phyloP scores from a whole-genome alignment of 352 stramenopile species.

The Globisporangium paroecandrum region DNA sequence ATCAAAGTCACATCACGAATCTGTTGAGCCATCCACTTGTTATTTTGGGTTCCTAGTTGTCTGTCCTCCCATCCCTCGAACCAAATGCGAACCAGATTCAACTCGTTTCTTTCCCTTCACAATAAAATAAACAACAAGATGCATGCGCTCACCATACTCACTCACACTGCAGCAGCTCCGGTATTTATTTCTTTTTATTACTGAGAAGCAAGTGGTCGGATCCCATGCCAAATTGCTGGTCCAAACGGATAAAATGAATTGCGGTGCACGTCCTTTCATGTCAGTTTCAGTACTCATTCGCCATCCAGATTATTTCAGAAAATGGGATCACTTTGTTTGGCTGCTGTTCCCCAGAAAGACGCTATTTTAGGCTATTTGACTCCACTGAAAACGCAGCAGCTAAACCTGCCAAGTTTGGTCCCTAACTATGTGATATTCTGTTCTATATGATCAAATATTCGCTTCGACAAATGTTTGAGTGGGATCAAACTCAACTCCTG shows the following conservation, averaged over 20 bases:
- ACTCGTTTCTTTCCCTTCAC: neutral
- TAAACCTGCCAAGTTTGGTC: no score
- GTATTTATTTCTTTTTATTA: neutral
- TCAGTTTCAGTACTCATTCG: neutral
- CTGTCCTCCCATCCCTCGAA: neutral
- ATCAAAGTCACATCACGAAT: slow-evolving; percentile 1
- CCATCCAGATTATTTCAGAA: neutral
- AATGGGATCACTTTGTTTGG: neutral
- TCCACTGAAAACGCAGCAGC: neutral
- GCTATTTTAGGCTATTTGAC: neutral
- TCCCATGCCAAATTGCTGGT: neutral
- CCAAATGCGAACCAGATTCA: neutral
- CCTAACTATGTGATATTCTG: no score
- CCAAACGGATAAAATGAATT: no score
- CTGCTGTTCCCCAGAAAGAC: neutral
- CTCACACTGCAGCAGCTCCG: neutral
- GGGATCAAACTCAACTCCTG: no score
- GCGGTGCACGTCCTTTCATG: neutral
- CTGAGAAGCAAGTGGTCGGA: neutral
- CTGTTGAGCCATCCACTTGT: neutral
- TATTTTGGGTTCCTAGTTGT: neutral
- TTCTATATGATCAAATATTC: no score
- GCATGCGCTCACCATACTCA: neutral
- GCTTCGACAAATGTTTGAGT: no score
- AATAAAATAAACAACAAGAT: neutral